These are phyloP conservation scores for Acanthamoeba healyi DNA, from an alignment of 208 protist genomes.

Conservation along the genomic window DNA sequence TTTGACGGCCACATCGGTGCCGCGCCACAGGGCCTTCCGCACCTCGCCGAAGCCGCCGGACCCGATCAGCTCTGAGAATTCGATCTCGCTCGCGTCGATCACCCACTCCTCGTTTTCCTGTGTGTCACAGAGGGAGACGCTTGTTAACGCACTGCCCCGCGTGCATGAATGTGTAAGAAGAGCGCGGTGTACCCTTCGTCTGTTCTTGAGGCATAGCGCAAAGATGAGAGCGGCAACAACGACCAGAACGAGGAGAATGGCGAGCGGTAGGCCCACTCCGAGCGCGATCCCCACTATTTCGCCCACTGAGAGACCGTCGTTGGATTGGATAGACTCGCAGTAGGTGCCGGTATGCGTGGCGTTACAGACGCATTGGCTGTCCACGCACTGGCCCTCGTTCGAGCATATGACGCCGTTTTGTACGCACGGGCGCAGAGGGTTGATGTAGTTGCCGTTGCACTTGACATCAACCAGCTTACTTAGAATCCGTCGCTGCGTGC, in stretches of 20 bases:
- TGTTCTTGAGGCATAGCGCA: no score
- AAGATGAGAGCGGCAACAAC: no score
- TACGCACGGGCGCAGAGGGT: background rate
- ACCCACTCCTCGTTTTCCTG: background rate
- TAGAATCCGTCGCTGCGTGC: no score
- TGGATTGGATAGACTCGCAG: background rate
- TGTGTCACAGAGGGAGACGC: no score
- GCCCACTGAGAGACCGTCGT: background rate
- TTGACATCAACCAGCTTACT: background rate
- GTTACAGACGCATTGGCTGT: background rate
- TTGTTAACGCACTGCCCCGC: no score
- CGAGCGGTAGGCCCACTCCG: no score
- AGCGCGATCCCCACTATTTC: background rate
- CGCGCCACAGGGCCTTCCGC: background rate
- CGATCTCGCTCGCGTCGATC: background rate
- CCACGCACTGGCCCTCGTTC: background rate
- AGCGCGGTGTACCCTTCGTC: no score
- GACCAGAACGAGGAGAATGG: no score
- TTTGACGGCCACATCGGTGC: background rate
- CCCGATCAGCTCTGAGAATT: background rate
- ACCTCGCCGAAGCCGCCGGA: conserved; percentile 16
- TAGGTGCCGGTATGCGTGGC: background rate
- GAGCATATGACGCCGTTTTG: conserved; percentile 9
- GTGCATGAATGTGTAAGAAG: no score
- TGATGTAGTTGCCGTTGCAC: background rate